Percentiles rank a stretch among this genome's conserved stretches.
Conservation (phyloP, 345 rosid genomes). For the Euclidium syriacum region DNA sequence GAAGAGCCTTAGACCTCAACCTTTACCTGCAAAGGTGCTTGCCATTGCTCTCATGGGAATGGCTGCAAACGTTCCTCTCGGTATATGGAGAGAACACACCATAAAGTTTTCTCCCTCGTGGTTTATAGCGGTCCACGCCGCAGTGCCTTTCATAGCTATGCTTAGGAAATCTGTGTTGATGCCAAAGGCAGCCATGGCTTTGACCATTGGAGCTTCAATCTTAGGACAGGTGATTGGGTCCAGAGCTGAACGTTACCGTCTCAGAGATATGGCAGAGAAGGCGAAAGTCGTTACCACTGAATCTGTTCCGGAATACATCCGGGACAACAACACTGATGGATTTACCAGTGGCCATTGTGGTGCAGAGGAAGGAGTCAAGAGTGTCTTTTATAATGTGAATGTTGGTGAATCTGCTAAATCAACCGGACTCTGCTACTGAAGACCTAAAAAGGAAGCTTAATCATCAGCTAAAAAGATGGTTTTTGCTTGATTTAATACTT, state of each 20-base stretch:
- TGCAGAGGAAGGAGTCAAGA: slow-evolving; percentile 29
- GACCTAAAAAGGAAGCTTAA: too few species aligned
- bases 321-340: too few species aligned
- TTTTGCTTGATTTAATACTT: too few species aligned
- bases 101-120: slow-evolving; percentile 68
- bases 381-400: slow-evolving; percentile 21
- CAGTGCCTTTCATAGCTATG: slow-evolving; percentile 93
- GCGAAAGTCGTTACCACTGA: too few species aligned
- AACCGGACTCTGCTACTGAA: slow-evolving; percentile 38
- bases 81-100: slow-evolving; percentile 89
- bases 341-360: slow-evolving; percentile 39
- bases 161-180: slow-evolving; percentile 77
- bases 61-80: slow-evolving; percentile 82
- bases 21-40: slow-evolving; percentile 78
- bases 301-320: too few species aligned
- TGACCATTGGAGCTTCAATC: slow-evolving; percentile 83
- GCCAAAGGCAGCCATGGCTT: slow-evolving; percentile 86
- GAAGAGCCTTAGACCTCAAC: slow-evolving; percentile 74
- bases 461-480: too few species aligned
- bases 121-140: slow-evolving; percentile 88
- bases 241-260: slow-evolving; percentile 73
- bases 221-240: slow-evolving; percentile 87
- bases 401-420: slow-evolving; percentile 32
- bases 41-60: slow-evolving; percentile 77
- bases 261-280: slow-evolving; percentile 38